phyloP scores from a whole-genome alignment of 768 basidiomycete genomes.

The Leccinum broughii region DNA sequence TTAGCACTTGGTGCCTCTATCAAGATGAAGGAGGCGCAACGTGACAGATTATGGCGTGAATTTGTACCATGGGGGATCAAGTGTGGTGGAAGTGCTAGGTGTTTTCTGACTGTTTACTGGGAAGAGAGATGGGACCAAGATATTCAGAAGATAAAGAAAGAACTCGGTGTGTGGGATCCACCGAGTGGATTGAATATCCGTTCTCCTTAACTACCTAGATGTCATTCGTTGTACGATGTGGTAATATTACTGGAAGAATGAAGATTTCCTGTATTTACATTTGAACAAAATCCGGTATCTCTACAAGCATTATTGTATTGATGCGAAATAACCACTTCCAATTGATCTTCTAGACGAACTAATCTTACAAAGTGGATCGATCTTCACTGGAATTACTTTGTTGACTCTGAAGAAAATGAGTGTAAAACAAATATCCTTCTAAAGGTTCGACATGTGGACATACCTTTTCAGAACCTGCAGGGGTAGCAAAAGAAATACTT shows the following conservation, averaged over 20 bases:
- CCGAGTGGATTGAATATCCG: slow-evolving; percentile 41
- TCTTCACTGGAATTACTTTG: neutral
- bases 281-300: neutral
- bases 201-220: neutral
- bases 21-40: slow-evolving; percentile 40
- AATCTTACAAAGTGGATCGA: neutral
- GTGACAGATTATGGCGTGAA: slow-evolving; percentile 65
- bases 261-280: too few species aligned
- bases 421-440: neutral
- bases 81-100: slow-evolving; percentile 72
- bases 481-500: slow-evolving; percentile 10
- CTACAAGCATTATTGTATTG: neutral
- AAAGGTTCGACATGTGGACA: neutral
- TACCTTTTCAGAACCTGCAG: slow-evolving; percentile 3
- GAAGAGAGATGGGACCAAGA: slow-evolving; percentile 90
- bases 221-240: too few species aligned
- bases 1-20: slow-evolving; percentile 62
- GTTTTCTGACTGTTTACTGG: slow-evolving; percentile 92
- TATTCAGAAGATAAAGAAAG: slow-evolving; percentile 77
- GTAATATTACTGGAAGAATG: neutral
- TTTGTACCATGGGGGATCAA: slow-evolving; percentile 92
- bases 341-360: neutral
- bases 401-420: slow-evolving; percentile 3
- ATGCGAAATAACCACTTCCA: neutral
- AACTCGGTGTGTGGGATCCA: slow-evolving; percentile 84